Evolutionary conservation across 2,329 filamentous ascomycete species (phyloP), one percentile per base, ranked within the genome.

Genomic region (Penicillium sp.): DNA sequence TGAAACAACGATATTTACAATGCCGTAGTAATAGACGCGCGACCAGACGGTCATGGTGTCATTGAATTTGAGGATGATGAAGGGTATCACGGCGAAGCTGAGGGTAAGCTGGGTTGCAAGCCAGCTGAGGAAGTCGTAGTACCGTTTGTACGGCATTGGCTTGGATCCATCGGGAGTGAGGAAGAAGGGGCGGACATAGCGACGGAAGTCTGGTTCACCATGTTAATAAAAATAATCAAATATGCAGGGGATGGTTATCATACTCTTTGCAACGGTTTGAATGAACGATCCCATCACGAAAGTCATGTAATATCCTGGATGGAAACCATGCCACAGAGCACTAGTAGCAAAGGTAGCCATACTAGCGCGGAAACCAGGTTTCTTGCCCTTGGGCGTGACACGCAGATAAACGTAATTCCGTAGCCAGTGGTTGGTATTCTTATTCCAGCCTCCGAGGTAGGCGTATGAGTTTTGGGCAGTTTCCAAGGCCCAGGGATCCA

Each of bases 281-380:
- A 97, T 83, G 60, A 99, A 89, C 55, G 91, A 91, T 1, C 90
- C 94, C 7, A 97, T 80, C 33, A 97, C 76, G 66, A 99, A 99
- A 4, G 88, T 83, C 54, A 99, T 75, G 71, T 97, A 97, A 73
- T 99, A 99, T 5, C 94, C 94, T 0, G 94, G 93, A 62, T 96
- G 95, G 74, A 99, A 99, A 24, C 94, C 94, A 68, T 99, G 94
- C 94, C 94, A 99, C 61, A 97, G 87, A 3, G 94, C 93, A 66
- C 91, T 96, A 17, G 94, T 97, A 6, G 86, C 84, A 69, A 99
- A 99, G 0, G 94, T 99, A 27, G 91, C 91, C 77, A 99, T 77
- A 65, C 89, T 97, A 44, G 94, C 94, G 52, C 92, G 83, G 78
- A 99, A 99, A 1, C 94, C 94, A 8, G 94, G 94, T 72, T 97